These are phyloP conservation scores for Yamadazyma endophytica DNA, from an alignment of 805 yeast genomes.

Conservation along the genomic window DNA sequence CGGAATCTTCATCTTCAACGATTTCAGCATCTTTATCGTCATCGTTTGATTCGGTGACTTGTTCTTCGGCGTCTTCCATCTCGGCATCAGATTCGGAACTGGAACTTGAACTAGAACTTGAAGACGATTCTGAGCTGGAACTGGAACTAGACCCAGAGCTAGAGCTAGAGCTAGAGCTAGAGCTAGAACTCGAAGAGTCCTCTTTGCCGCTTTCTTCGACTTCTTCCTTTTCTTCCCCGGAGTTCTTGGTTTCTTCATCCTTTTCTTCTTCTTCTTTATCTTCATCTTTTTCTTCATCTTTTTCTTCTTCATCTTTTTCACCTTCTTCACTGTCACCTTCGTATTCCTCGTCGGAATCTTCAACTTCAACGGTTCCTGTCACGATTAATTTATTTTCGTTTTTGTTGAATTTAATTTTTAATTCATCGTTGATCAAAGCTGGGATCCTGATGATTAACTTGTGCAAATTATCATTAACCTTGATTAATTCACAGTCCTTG, in stretches of 20 bases:
- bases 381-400: conserved; percentile 38
- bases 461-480: conserved; percentile 34
- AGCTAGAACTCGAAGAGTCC: conserved; percentile 11
- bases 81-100: conserved; percentile 6
- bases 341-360: conserved; percentile 16
- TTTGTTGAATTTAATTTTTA: conserved; percentile 36
- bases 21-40: conserved; percentile 9
- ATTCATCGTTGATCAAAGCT: conserved; percentile 35
- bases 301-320: conserved; percentile 13
- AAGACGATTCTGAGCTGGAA: conserved; percentile 9
- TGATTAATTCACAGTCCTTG: conserved; percentile 40
- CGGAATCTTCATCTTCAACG: conserved; percentile 12
- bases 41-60: conserved; percentile 5
- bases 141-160: conserved; percentile 12
- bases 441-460: conserved; percentile 41
- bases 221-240: conserved; percentile 3
- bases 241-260: conserved; percentile 7
- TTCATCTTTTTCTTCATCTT: conserved; percentile 12
- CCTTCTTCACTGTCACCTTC: conserved; percentile 15
- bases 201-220: too few species aligned
- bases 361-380: conserved; percentile 30
- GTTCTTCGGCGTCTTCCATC: conserved; percentile 12
- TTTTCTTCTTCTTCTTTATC: conserved; percentile 11
- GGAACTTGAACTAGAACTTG: conserved; percentile 1
- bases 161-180: conserved; percentile 15